Evolutionary conservation across 371 early-diverging fungal species (phyloP).

Genomic region (Smittium culicis): DNA sequence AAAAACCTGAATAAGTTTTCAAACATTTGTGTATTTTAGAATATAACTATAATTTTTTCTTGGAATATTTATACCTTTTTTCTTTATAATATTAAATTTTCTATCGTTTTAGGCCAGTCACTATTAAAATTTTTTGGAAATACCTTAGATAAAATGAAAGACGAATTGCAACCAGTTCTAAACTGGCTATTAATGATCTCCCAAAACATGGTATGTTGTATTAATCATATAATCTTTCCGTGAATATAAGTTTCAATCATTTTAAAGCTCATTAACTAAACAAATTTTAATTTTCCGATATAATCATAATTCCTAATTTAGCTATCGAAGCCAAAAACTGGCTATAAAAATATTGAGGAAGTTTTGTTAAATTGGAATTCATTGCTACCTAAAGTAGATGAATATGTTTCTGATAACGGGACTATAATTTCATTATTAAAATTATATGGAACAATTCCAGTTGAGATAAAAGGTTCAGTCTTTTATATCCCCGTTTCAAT

Average conservation of each 20-base stretch:
- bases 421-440: conserved; percentile 53
- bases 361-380: conserved; percentile 23
- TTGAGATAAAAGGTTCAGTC: conserved; percentile 57
- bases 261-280: background rate
- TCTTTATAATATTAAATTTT: too few species aligned
- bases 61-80: too few species aligned
- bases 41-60: too few species aligned
- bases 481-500: conserved; percentile 87
- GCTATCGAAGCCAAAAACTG: conserved; percentile 22
- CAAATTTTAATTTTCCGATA: background rate
- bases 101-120: too few species aligned
- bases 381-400: conserved; percentile 28
- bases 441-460: conserved; percentile 74
- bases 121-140: too few species aligned
- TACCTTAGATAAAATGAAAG: background rate
- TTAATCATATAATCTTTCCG: too few species aligned
- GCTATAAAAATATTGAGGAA: conserved; percentile 15
- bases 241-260: background rate
- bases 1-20: too few species aligned
- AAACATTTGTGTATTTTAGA: too few species aligned
- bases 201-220: background rate
- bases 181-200: background rate
- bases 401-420: conserved; percentile 44
- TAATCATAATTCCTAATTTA: conserved; percentile 10
- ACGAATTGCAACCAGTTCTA: background rate